Conservation (phyloP, 1,284 basidiomycete genomes). For the Tausonia pullulans region DNA sequence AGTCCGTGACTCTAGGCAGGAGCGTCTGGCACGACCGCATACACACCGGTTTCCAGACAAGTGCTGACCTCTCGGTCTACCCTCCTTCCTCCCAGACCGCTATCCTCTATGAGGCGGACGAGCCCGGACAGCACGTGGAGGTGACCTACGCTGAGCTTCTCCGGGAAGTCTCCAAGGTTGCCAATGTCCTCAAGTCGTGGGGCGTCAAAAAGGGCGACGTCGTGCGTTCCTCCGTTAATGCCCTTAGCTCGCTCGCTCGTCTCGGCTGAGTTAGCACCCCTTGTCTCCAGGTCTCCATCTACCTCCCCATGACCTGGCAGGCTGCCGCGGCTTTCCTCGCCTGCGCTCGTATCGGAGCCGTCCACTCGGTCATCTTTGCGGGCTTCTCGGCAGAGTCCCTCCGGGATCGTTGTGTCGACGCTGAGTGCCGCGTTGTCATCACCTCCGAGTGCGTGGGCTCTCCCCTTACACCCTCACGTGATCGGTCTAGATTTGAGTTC, state of each 20-base stretch:
- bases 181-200: slow-evolving; percentile 81
- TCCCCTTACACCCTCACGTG: not conserved
- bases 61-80: not conserved
- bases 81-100: slow-evolving; percentile 48
- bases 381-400: slow-evolving; percentile 96
- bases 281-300: slow-evolving; percentile 24
- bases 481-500: too few species aligned
- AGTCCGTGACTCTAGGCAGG: slow-evolving; percentile 13
- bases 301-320: slow-evolving; percentile 52
- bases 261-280: not conserved
- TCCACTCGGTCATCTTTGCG: slow-evolving; percentile 98
- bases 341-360: slow-evolving; percentile 90
- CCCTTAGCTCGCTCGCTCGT: not conserved
- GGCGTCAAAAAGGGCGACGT: slow-evolving; percentile 96
- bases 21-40: too few species aligned
- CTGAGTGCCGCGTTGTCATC: slow-evolving; percentile 78
- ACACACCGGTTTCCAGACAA: too few species aligned
- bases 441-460: slow-evolving; percentile 55
- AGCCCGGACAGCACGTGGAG: slow-evolving; percentile 67
- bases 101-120: slow-evolving; percentile 98
- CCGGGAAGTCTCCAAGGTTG: slow-evolving; percentile 75
- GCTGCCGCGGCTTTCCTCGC: slow-evolving; percentile 92
- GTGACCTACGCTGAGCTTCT: slow-evolving; percentile 79
- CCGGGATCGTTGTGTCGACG: slow-evolving; percentile 85
- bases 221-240: slow-evolving; percentile 30